Evolutionary conservation across 2,329 filamentous ascomycete species (phyloP).

Genomic region (Trichoderma gracile): DNA sequence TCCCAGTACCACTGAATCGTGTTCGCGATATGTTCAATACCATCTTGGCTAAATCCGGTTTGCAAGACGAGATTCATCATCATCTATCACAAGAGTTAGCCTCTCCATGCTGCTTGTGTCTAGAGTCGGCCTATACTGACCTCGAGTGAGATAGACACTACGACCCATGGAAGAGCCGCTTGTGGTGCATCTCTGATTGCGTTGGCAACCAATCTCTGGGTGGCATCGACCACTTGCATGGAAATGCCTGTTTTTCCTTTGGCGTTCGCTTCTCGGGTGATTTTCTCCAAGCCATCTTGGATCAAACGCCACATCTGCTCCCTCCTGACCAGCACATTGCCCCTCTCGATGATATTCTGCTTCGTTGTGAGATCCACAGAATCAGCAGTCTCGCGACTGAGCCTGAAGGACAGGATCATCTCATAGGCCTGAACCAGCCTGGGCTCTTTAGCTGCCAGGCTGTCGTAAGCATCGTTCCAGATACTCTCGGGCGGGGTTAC

Average conservation of each 20-base stretch:
- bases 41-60: constrained; percentile 18
- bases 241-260: neutral
- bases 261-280: neutral
- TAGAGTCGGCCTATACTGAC: constrained; percentile 28
- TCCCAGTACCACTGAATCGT: constrained; percentile 1
- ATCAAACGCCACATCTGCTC: neutral
- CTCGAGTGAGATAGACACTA: constrained; percentile 39
- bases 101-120: too few relatives aligned
- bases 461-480: constrained; percentile 5
- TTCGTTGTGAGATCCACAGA: neutral
- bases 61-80: neutral
- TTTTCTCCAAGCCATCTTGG: neutral
- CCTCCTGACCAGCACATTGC: neutral
- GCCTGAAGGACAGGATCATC: neutral
- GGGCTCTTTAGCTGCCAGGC: neutral
- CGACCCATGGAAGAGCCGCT: constrained; percentile 41
- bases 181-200: constrained; percentile 35
- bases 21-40: neutral
- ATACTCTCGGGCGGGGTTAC: neutral
- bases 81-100: neutral
- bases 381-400: neutral
- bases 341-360: neutral
- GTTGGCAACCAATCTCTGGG: neutral
- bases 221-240: neutral
- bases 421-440: neutral